phyloP scores from a whole-genome alignment of 208 protist genomes.

The Trypanosoma congolense region DNA sequence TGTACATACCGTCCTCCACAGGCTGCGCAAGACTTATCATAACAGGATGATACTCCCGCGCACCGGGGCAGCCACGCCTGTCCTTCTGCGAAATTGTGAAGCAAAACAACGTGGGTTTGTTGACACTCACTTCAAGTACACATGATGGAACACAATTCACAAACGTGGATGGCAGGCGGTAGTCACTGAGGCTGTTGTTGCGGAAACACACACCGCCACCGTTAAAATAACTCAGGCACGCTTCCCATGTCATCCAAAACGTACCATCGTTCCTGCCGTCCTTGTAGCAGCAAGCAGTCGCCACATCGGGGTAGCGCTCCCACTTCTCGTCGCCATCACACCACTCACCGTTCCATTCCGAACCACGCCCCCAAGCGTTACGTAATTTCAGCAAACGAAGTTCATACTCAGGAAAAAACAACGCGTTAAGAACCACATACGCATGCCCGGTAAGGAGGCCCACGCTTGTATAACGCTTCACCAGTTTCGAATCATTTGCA shows the following conservation, averaged over 20 bases:
- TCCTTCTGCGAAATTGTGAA: constrained; percentile 77
- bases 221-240: constrained; percentile 80
- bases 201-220: constrained; percentile 76
- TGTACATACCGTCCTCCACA: constrained; percentile 43
- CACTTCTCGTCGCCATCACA: constrained; percentile 63
- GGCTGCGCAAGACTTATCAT: constrained; percentile 79
- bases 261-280: constrained; percentile 38
- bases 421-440: constrained; percentile 64
- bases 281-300: constrained; percentile 56
- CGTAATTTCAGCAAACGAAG: constrained; percentile 65
- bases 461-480: constrained; percentile 36
- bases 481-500: constrained; percentile 22
- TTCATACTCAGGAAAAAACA: constrained; percentile 44
- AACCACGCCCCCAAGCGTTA: constrained; percentile 53
- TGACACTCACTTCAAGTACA: constrained; percentile 65
- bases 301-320: constrained; percentile 66
- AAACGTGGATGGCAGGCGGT: constrained; percentile 74
- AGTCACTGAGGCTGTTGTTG: constrained; percentile 57
- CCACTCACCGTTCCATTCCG: constrained; percentile 81
- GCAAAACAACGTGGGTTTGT: constrained; percentile 55
- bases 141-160: constrained; percentile 47
- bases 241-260: constrained; percentile 85
- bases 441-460: constrained; percentile 61
- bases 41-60: constrained; percentile 60
- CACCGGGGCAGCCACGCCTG: constrained; percentile 39